Percentiles rank a stretch among this genome's conserved stretches.
phyloP scores from a whole-genome alignment of 495 filamentous ascomycete genomes.

The Thozetella sp. region DNA sequence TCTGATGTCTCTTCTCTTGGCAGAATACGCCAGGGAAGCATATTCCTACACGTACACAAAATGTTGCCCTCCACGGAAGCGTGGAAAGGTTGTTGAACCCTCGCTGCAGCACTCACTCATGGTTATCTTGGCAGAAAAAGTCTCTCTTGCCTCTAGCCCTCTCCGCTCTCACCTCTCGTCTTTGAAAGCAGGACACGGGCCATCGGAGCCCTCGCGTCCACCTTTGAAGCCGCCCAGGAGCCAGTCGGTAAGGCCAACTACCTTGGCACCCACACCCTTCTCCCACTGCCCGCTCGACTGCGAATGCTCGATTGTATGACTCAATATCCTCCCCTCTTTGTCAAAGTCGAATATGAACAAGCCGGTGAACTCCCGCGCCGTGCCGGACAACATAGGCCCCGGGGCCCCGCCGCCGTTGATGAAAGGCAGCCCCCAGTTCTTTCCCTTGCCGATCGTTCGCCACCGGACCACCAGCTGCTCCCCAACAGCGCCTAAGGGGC shows the following conservation, averaged over 20 bases:
- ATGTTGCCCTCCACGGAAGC: no score
- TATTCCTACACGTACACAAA: no score
- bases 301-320: slow-evolving; percentile 92
- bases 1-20: no score
- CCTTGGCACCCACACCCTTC: slow-evolving; percentile 60
- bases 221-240: slow-evolving; percentile 67
- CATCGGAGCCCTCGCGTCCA: slow-evolving; percentile 19
- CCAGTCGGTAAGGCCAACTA: slow-evolving; percentile 89
- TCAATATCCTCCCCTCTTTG: slow-evolving; percentile 77
- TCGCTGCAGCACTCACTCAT: no score
- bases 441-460: slow-evolving; percentile 56
- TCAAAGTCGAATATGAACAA: slow-evolving; percentile 97
- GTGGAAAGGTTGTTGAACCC: no score
- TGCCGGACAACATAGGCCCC: slow-evolving; percentile 16
- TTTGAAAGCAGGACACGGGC: slow-evolving; percentile 31
- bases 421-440: slow-evolving; percentile 16
- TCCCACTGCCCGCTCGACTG: slow-evolving; percentile 75
- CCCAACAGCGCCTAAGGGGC: slow-evolving; percentile 42
- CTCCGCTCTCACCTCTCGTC: slow-evolving; percentile 3
- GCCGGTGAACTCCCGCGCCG: slow-evolving; percentile 69
- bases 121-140: no score
- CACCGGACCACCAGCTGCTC: slow-evolving; percentile 89
- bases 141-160: slow-evolving; percentile 6
- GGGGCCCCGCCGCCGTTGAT: slow-evolving; percentile 10
- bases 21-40: no score